Evolutionary conservation across 176 grass and related monocot genomes (phyloP).

Genomic region (Echinochloa phyllopogon): DNA sequence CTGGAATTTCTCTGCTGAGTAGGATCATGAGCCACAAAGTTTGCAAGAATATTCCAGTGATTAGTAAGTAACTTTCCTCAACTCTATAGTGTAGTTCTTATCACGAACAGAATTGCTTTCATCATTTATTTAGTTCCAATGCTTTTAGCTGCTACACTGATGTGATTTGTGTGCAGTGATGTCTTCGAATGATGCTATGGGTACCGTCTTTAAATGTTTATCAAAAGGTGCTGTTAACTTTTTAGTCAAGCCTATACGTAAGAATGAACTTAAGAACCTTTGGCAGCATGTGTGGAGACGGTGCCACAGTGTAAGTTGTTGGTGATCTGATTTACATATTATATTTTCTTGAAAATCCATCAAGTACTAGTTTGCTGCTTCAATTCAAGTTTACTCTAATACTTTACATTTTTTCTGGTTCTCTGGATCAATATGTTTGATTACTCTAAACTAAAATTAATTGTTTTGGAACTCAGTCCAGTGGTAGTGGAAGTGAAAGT

Average conservation of each 20-base stretch:
- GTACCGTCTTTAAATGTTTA: conserved; percentile 81
- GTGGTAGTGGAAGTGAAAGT: conserved; percentile 93
- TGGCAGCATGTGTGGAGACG: conserved; percentile 96
- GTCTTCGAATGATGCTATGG: conserved; percentile 92
- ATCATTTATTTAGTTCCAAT: conserved; percentile 43
- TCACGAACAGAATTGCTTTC: conserved; percentile 17
- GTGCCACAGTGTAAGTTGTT: conserved; percentile 82
- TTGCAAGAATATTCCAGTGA: conserved; percentile 83
- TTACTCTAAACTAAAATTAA: conserved; percentile 26
- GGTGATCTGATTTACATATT: conserved; percentile 13
- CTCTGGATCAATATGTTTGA: neutral
- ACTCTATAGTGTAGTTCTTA: conserved; percentile 19
- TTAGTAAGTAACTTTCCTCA: conserved; percentile 70
- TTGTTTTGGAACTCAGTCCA: conserved; percentile 67
- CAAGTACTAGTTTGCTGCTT: neutral
- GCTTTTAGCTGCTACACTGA: conserved; percentile 60
- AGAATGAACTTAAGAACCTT: conserved; percentile 97
- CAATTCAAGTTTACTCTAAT: conserved; percentile 3
- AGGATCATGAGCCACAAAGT: conserved; percentile 82
- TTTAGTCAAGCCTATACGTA: conserved; percentile 89
- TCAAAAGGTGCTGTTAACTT: conserved; percentile 97
- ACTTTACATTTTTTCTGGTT: conserved; percentile 19
- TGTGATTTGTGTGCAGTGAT: conserved; percentile 84
- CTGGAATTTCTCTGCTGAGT: conserved; percentile 66
- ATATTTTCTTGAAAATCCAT: conserved; percentile 2